Percentiles rank a stretch among this genome's conserved stretches.
Conservation (phyloP, 2,329 filamentous ascomycete genomes). For the Fusarium heterosporum region DNA sequence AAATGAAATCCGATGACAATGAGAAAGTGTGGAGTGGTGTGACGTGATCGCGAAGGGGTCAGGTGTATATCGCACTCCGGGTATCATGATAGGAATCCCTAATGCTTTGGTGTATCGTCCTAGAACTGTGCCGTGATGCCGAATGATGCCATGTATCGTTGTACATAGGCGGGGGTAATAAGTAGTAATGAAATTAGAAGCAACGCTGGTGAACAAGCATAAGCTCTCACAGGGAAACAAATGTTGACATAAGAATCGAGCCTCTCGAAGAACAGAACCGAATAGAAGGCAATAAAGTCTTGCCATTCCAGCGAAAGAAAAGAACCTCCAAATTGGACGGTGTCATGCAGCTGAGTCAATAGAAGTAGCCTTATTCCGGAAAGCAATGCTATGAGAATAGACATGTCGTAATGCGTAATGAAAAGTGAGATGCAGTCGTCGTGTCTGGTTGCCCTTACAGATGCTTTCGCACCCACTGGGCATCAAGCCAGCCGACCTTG, state of each 20-base stretch:
- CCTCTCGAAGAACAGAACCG: constrained; percentile 1
- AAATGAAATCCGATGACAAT: constrained; percentile 29
- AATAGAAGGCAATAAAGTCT: background rate
- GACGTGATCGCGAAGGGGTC: constrained; percentile 50
- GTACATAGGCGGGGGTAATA: constrained; percentile 32
- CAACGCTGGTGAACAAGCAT: constrained; percentile 1
- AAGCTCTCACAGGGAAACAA: constrained; percentile 25
- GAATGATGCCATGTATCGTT: constrained; percentile 39
- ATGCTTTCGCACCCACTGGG: constrained; percentile 56
- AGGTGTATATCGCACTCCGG: constrained; percentile 55
- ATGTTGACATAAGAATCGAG: constrained; percentile 13
- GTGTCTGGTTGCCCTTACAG: constrained; percentile 41
- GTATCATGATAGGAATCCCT: constrained; percentile 54
- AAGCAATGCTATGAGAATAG: constrained; percentile 28
- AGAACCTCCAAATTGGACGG: constrained; percentile 29
- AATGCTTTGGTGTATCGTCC: constrained; percentile 53
- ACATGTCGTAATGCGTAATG: constrained; percentile 1
- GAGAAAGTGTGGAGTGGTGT: constrained; percentile 54
- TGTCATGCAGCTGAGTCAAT: constrained; percentile 31
- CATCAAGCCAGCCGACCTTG: constrained; percentile 83
- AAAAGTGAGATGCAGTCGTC: background rate
- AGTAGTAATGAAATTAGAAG: constrained; percentile 11
- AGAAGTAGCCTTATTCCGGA: constrained; percentile 33
- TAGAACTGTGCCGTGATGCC: constrained; percentile 50
- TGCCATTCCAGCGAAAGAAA: constrained; percentile 8